Percentiles rank a stretch among this genome's conserved stretches.
Evolutionary conservation across 441 rosid genomes (phyloP).

Genomic region (Erodium texanum): DNA sequence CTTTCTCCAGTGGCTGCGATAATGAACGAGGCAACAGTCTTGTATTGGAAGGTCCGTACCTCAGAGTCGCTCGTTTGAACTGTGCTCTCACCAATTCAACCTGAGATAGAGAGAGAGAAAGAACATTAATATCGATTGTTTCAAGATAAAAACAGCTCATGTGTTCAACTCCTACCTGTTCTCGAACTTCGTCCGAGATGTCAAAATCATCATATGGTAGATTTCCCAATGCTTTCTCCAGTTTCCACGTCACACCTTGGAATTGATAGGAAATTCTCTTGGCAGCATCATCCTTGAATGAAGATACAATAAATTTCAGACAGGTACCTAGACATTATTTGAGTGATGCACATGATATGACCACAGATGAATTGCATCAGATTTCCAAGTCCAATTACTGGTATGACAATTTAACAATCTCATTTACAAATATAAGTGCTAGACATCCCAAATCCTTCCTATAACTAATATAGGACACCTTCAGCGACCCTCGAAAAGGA

Average conservation of each 20-base stretch:
- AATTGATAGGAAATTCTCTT: constrained; percentile 67
- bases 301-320: constrained; percentile 31
- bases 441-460: neutral
- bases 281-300: constrained; percentile 57
- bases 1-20: constrained; percentile 37
- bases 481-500: neutral
- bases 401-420: neutral
- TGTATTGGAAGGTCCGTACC: constrained; percentile 50
- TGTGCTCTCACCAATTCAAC: constrained; percentile 67
- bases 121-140: constrained; percentile 2
- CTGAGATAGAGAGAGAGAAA: constrained; percentile 22
- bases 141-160: neutral
- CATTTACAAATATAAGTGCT: neutral
- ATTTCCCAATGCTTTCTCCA: constrained; percentile 64
- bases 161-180: constrained; percentile 43
- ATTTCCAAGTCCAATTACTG: neutral
- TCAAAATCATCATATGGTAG: constrained; percentile 58
- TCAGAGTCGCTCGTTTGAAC: constrained; percentile 66
- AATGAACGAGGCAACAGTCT: constrained; percentile 34
- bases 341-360: neutral
- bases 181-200: constrained; percentile 85
- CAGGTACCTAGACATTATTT: constrained; percentile 18
- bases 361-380: constrained; percentile 11
- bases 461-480: neutral
- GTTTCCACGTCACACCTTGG: constrained; percentile 67